Base-by-base conservation (phyloP, 345 rosid genomes). In the Melastoma malabathricum region DNA sequence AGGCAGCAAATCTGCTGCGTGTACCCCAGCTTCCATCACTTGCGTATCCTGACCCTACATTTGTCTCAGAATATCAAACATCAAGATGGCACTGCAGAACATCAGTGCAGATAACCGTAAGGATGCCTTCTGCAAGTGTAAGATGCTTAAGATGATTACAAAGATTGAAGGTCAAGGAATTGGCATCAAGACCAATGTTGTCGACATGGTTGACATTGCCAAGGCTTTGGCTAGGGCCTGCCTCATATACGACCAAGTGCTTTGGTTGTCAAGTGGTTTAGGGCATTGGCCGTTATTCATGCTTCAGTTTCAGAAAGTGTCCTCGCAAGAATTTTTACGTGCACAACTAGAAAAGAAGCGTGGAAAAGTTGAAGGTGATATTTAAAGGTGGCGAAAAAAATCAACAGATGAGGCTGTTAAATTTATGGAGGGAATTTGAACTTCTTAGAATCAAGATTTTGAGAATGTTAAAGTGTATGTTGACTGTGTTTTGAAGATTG, bases 261-360 rank as follows among this genome's bases (percentile, higher is more conserved):
- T 88, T 88, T 61, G 97, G 97, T n/a, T 76, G 80, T 57, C 94
- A 87, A n/a, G n/a, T n/a, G n/a, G n/a, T n/a, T n/a, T n/a, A n/a
- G n/a, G n/a, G n/a, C n/a, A n/a, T n/a, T n/a, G n/a, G n/a, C n/a
- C n/a, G n/a, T n/a, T n/a, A n/a, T n/a, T n/a, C n/a, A n/a, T n/a
- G n/a, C n/a, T n/a, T n/a, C n/a, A n/a, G n/a, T n/a, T n/a, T n/a
- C n/a, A n/a, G n/a, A n/a, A n/a, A n/a, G n/a, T n/a, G n/a, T n/a
- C n/a, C n/a, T n/a, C n/a, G n/a, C n/a, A n/a, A n/a, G n/a, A n/a
- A n/a, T n/a, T n/a, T n/a, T n/a, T n/a, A n/a, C n/a, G n/a, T n/a
- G n/a, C n/a, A n/a, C n/a, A n/a, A n/a, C n/a, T n/a, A n/a, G n/a
- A n/a, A n/a, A n/a, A n/a, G n/a, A n/a, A n/a, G n/a, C n/a, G n/a